Evolutionary conservation across 306 rosid species (phyloP).

Genomic region (Inga oerstediana): DNA sequence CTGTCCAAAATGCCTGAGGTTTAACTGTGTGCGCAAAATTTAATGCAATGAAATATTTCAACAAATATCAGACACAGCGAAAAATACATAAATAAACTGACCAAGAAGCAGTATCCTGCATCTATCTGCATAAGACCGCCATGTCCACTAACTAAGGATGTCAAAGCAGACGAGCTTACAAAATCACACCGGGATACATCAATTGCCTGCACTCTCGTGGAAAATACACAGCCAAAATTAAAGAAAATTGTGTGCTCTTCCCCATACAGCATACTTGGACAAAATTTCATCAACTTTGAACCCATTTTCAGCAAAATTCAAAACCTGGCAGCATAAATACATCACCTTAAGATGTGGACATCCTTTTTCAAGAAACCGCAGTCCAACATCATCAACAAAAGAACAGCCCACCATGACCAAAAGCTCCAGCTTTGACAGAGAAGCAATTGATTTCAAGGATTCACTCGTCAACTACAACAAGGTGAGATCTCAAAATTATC

Average conservation of each 20-base stretch:
- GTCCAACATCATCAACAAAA: constrained; percentile 59
- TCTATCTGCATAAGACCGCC: constrained; percentile 44
- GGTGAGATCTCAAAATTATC: constrained; percentile 14
- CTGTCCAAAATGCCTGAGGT: constrained; percentile 36
- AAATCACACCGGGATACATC: constrained; percentile 66
- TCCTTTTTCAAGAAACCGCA: constrained; percentile 55
- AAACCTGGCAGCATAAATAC: neutral
- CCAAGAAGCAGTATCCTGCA: constrained; percentile 54
- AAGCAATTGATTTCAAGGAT: constrained; percentile 61
- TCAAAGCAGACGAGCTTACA: constrained; percentile 52
- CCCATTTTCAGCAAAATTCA: constrained; percentile 9
- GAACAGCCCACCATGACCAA: constrained; percentile 56
- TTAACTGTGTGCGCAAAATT: constrained; percentile 25
- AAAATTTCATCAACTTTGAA: constrained; percentile 16
- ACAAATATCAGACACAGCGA: constrained; percentile 14
- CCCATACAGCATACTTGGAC: neutral
- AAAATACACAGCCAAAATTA: constrained; percentile 14
- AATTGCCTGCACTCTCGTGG: constrained; percentile 51
- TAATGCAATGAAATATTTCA: neutral
- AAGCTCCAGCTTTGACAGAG: constrained; percentile 58
- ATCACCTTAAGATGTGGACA: constrained; percentile 64
- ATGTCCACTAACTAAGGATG: constrained; percentile 56
- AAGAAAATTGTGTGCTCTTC: constrained; percentile 12
- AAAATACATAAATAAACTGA: constrained; percentile 40
- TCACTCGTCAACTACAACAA: constrained; percentile 53